Conservation (phyloP, 164 flowering plant genomes). For the Magnolia changhungtana region DNA sequence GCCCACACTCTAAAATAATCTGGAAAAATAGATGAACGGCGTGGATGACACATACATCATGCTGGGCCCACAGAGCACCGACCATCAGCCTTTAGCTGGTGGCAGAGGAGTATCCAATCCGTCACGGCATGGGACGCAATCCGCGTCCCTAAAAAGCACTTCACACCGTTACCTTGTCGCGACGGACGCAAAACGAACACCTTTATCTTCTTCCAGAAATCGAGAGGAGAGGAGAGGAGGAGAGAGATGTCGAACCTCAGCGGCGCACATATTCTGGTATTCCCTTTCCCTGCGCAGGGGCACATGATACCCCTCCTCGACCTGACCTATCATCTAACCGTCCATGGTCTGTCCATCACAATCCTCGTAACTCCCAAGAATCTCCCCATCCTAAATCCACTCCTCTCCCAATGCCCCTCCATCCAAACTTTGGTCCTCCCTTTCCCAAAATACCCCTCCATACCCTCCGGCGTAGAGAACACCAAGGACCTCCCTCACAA, state of each 20-base stretch:
- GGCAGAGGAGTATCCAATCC: too few species aligned
- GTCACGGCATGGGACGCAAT: too few species aligned
- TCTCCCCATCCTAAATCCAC: constrained; percentile 37
- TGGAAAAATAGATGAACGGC: too few species aligned
- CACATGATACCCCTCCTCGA: constrained; percentile 33
- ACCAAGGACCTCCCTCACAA: constrained; percentile 34
- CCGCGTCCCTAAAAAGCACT: too few species aligned
- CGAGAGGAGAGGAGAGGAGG: too few species aligned
- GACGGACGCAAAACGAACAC: too few species aligned
- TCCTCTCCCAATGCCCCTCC: constrained; percentile 37
- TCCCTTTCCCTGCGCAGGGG: constrained; percentile 26
- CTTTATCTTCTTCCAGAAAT: too few species aligned
- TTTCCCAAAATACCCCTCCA: constrained; percentile 45
- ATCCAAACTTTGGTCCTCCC: constrained; percentile 44
- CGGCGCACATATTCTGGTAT: constrained; percentile 19
- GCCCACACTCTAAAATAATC: too few species aligned
- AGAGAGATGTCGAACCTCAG: background rate
- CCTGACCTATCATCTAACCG: constrained; percentile 18
- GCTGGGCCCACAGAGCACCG: too few species aligned
- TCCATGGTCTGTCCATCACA: constrained; percentile 26
- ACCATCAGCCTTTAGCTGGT: too few species aligned
- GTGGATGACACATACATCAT: too few species aligned
- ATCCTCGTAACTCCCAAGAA: constrained; percentile 28
- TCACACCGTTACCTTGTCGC: too few species aligned
- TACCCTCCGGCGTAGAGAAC: constrained; percentile 54